Conservation (phyloP, 805 yeast genomes). For the Huiozyma naganishii region DNA sequence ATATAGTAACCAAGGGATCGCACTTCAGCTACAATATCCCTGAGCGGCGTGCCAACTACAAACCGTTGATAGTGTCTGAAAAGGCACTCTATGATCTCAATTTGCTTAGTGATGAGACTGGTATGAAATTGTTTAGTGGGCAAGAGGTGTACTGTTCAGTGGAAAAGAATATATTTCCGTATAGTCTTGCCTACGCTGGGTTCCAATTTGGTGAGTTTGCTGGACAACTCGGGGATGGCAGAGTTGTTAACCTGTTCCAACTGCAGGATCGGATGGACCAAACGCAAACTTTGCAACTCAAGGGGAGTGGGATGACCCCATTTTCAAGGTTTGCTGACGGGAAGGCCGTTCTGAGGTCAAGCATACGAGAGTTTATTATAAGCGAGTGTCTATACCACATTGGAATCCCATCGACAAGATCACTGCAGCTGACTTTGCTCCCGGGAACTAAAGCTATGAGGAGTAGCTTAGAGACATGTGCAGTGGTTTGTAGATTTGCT, state of each 20-base stretch:
- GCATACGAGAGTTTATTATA: slow-evolving; percentile 77
- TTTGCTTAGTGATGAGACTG: slow-evolving; percentile 33
- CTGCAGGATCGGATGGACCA: slow-evolving; percentile 39
- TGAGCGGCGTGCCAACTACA: slow-evolving; percentile 41
- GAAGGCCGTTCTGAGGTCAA: slow-evolving; percentile 80
- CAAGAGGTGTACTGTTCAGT: slow-evolving; percentile 32
- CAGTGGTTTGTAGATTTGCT: slow-evolving; percentile 75
- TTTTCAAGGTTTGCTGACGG: slow-evolving; percentile 95
- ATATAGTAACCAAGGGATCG: slow-evolving; percentile 43
- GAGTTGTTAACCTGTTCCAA: slow-evolving; percentile 77
- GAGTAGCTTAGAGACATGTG: slow-evolving; percentile 57
- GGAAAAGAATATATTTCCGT: slow-evolving; percentile 50
- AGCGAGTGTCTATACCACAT: slow-evolving; percentile 73
- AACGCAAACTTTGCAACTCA: slow-evolving; percentile 48
- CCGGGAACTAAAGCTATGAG: slow-evolving; percentile 75
- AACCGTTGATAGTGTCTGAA: slow-evolving; percentile 47
- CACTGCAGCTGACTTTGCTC: slow-evolving; percentile 56
- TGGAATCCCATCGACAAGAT: slow-evolving; percentile 81
- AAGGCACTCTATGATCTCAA: slow-evolving; percentile 55
- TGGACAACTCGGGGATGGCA: slow-evolving; percentile 94
- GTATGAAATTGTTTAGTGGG: slow-evolving; percentile 54
- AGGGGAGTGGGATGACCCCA: slow-evolving; percentile 90
- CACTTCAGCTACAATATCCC: slow-evolving; percentile 70
- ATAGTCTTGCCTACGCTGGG: slow-evolving; percentile 89
- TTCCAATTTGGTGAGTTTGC: slow-evolving; percentile 95